phyloP scores from a whole-genome alignment of 2,329 filamentous ascomycete species.

The Parascedosporium putredinis region DNA sequence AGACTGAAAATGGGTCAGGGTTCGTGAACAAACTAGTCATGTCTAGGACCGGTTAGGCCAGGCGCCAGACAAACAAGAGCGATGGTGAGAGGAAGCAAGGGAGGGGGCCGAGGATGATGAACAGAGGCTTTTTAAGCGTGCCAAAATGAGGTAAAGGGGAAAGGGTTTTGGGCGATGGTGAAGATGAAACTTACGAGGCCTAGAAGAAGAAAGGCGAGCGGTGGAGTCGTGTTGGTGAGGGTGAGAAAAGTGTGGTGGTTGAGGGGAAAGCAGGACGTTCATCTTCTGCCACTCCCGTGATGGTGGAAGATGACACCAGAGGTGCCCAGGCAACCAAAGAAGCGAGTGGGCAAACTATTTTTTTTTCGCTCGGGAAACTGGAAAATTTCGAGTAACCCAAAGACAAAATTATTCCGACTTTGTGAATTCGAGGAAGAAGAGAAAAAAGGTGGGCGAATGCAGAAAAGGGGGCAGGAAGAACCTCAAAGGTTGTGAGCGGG shows the following conservation, averaged over 20 bases:
- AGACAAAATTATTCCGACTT: too few species aligned
- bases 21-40: constrained; percentile 16
- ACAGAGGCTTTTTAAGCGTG: too few species aligned
- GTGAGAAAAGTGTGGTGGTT: constrained; percentile 48
- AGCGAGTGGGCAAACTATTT: background rate
- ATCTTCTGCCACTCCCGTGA: constrained; percentile 25
- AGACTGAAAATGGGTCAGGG: constrained; percentile 16
- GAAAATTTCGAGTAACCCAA: too few species aligned
- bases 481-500: background rate
- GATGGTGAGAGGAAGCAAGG: background rate
- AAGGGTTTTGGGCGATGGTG: too few species aligned
- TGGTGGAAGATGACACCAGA: constrained; percentile 3
- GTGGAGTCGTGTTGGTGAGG: constrained; percentile 47
- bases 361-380: too few species aligned
- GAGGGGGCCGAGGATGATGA: background rate
- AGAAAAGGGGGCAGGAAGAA: background rate
- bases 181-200: constrained; percentile 37
- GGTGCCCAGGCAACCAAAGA: constrained; percentile 2
- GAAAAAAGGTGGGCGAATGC: too few species aligned
- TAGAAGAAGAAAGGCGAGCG: constrained; percentile 41
- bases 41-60: constrained; percentile 8
- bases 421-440: too few species aligned
- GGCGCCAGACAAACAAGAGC: background rate
- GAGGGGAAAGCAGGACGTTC: constrained; percentile 52
- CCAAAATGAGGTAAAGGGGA: constrained; percentile 14